Conservation (phyloP, 257 asterid genomes). For the Salvia rosmarinus region DNA sequence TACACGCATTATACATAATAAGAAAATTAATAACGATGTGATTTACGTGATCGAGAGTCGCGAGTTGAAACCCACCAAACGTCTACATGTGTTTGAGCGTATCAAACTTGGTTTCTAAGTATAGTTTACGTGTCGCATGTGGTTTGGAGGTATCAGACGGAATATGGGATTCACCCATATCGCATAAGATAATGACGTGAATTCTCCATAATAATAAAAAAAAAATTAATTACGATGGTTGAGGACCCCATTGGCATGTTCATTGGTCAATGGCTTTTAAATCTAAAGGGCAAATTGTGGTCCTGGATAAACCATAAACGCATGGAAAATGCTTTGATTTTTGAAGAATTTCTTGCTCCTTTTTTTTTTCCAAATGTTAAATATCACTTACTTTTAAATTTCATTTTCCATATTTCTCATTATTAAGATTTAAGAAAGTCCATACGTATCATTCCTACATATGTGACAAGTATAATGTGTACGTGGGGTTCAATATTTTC, state of each 20-base stretch:
- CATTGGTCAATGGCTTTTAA: constrained; percentile 53
- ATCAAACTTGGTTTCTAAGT: no score
- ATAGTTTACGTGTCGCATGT: no score
- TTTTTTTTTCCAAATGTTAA: constrained; percentile 4
- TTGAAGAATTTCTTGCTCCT: constrained; percentile 1
- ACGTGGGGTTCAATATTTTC: background rate
- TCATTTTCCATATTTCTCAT: background rate
- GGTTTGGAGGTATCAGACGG: no score
- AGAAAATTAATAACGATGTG: constrained; percentile 24
- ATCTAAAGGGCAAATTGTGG: constrained; percentile 40
- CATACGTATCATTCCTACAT: background rate
- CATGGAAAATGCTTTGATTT: constrained; percentile 31
- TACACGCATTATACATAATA: background rate
- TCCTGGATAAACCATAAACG: constrained; percentile 41
- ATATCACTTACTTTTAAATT: background rate
- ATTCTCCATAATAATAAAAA: no score
- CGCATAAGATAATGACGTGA: no score
- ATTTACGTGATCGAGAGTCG: no score
- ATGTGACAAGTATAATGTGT: background rate
- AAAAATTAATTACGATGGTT: constrained; percentile 9
- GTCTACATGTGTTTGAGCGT: no score
- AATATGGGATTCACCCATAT: no score
- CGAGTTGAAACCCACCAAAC: no score
- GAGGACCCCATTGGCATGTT: constrained; percentile 49
- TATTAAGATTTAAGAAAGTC: no score